phyloP scores from a whole-genome alignment of 768 basidiomycete genomes.

The Rubroboletus satanas region DNA sequence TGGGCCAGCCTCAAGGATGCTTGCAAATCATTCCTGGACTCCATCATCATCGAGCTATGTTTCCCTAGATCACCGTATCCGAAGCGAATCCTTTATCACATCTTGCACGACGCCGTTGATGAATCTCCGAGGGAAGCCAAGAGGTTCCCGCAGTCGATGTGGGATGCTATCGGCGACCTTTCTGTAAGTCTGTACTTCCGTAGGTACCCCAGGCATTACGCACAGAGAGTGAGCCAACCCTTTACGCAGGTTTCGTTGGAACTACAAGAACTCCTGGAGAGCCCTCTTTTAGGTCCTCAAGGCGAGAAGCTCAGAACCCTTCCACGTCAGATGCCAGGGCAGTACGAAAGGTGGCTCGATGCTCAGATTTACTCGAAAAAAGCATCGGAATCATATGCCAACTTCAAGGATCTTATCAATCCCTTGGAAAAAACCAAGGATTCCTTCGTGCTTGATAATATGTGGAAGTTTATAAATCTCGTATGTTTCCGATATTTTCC shows the following conservation, averaged over 20 bases:
- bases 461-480: constrained; percentile 63
- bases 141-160: constrained; percentile 74
- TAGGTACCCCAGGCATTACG: constrained; percentile 27
- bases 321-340: constrained; percentile 52
- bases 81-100: constrained; percentile 57
- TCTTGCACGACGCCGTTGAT: constrained; percentile 66
- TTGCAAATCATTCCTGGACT: constrained; percentile 76
- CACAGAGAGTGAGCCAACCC: background rate
- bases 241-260: constrained; percentile 54
- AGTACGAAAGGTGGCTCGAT: constrained; percentile 64
- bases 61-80: constrained; percentile 70
- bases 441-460: constrained; percentile 45
- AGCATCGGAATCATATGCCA: constrained; percentile 48
- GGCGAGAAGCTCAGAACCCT: constrained; percentile 50
- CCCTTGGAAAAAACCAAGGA: constrained; percentile 58
- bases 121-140: constrained; percentile 72
- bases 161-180: constrained; percentile 80
- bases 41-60: constrained; percentile 77
- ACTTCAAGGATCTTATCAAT: constrained; percentile 52
- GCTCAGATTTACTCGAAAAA: constrained; percentile 60
- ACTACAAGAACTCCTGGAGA: constrained; percentile 61
- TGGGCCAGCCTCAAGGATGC: constrained; percentile 58
- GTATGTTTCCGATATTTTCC: constrained; percentile 35
- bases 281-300: constrained; percentile 54
- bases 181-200: constrained; percentile 55